Conservation (phyloP, 2,329 filamentous ascomycete species). For the Colletotrichum sp. region DNA sequence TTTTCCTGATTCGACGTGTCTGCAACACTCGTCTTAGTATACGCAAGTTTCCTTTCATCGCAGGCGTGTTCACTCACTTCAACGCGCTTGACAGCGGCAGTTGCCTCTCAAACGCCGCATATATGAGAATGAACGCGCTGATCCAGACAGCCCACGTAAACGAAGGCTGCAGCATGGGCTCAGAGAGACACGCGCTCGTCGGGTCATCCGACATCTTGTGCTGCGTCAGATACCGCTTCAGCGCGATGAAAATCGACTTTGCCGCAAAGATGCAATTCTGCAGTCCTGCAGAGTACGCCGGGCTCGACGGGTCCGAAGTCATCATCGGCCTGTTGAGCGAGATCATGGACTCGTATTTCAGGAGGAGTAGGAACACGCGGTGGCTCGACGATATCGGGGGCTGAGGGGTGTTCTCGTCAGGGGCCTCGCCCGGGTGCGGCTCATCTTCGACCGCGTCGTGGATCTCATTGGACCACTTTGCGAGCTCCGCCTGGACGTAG, state of each 20-base stretch:
- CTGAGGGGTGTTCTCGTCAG: conserved; percentile 22
- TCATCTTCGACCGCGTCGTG: conserved; percentile 51
- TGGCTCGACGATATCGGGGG: conserved; percentile 32
- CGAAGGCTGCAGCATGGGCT: conserved; percentile 52
- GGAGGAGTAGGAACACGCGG: conserved; percentile 43
- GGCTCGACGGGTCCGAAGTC: conserved; percentile 45
- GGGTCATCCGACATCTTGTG: conserved; percentile 14
- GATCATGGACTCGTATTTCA: conserved; percentile 56
- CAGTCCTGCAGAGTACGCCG: conserved; percentile 51
- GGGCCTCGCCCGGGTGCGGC: conserved; percentile 17
- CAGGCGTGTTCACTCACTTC: conserved; percentile 34
- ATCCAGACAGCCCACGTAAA: conserved; percentile 61
- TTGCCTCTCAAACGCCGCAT: conserved; percentile 52
- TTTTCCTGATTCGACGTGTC: conserved; percentile 33
- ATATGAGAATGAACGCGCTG: conserved; percentile 55
- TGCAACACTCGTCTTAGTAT: conserved; percentile 1
- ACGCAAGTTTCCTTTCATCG: background rate
- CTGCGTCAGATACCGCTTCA: conserved; percentile 33
- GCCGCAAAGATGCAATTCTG: conserved; percentile 58
- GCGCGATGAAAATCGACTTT: conserved; percentile 47
- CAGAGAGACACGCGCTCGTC: conserved; percentile 4
- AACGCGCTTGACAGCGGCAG: conserved; percentile 40
- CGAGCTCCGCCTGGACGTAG: conserved; percentile 52
- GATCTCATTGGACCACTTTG: conserved; percentile 59
- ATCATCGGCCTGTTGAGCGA: conserved; percentile 56